phyloP scores from a whole-genome alignment of 768 basidiomycete species.

The Pisolithus albus region DNA sequence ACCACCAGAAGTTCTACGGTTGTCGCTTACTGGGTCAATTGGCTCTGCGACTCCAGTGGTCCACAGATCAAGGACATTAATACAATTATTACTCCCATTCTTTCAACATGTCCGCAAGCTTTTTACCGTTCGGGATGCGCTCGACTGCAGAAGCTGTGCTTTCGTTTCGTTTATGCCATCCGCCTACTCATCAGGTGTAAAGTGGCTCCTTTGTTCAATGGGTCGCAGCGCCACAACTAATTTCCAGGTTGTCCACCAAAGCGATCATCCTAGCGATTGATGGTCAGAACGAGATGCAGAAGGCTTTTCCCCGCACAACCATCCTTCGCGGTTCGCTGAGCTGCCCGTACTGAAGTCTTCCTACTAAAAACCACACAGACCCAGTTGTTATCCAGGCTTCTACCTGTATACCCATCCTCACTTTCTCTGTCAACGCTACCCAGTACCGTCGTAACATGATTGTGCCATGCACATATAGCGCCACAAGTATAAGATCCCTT shows the following conservation, averaged over 20 bases:
- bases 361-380: conserved; percentile 1
- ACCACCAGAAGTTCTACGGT: too few species aligned
- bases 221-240: conserved; percentile 5
- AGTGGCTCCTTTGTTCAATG: conserved; percentile 16
- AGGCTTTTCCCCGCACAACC: background rate
- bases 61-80: background rate
- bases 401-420: conserved; percentile 7
- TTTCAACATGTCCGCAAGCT: background rate
- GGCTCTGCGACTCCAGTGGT: background rate
- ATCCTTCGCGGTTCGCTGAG: conserved; percentile 2
- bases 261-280: conserved; percentile 1
- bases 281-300: conserved; percentile 4
- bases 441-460: conserved; percentile 2
- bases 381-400: background rate
- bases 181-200: background rate
- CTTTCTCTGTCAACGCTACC: conserved; percentile 3
- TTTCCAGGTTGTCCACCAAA: conserved; percentile 6
- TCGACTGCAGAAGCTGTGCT: background rate
- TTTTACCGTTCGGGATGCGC: background rate
- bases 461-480: background rate
- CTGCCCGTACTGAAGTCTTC: conserved; percentile 3
- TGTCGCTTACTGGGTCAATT: background rate
- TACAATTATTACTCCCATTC: background rate
- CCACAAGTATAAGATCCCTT: background rate
- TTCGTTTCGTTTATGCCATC: background rate